Conservation (phyloP, 2,329 filamentous ascomycete species). For the Aspergillus alliaceus region DNA sequence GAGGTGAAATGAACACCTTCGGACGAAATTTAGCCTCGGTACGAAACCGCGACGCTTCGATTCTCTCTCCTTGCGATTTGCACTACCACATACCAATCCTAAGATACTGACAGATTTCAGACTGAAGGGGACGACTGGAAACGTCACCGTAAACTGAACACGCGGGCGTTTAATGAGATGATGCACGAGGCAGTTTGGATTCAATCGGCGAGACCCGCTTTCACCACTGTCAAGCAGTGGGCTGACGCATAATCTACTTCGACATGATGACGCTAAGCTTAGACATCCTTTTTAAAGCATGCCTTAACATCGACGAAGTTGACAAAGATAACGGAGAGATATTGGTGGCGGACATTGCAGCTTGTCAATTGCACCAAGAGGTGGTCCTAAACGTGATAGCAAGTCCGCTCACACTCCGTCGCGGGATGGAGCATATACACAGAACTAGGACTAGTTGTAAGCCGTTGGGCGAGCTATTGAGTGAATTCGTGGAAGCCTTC, state of each 20-base stretch:
- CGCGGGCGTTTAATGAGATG: background rate
- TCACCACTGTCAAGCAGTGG: background rate
- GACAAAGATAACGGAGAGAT: too few species aligned
- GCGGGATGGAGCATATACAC: background rate
- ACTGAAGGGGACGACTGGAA: constrained; percentile 4
- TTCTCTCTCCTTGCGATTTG: background rate
- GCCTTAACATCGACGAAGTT: background rate
- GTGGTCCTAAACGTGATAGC: background rate
- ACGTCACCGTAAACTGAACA: constrained; percentile 1
- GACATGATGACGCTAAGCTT: constrained; percentile 2
- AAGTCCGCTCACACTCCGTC: background rate
- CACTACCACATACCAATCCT: too few species aligned
- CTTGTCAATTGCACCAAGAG: background rate
- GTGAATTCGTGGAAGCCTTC: background rate
- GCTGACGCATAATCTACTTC: background rate
- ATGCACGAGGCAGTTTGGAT: background rate
- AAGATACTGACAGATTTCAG: background rate
- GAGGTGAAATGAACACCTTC: background rate
- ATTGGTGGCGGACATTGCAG: background rate
- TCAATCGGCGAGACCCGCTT: background rate
- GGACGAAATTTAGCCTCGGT: background rate
- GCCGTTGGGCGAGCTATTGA: background rate
- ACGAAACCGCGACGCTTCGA: too few species aligned
- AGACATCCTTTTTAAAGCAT: background rate
- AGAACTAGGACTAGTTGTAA: too few species aligned